Evolutionary conservation across 495 filamentous ascomycete species (phyloP).

Genomic region (Penicillium samsonianum): DNA sequence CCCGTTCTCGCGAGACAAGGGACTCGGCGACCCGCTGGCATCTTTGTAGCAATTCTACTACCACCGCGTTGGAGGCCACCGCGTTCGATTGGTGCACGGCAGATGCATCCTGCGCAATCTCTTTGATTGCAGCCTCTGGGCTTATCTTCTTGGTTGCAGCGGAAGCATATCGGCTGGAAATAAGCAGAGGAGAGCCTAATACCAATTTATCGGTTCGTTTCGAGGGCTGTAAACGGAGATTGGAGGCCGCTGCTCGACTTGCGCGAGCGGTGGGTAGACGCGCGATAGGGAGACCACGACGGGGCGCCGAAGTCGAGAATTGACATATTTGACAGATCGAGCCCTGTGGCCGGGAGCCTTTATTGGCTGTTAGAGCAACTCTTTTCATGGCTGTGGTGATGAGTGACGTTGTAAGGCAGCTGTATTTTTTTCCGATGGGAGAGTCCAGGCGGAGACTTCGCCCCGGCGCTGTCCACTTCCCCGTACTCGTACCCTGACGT

Average conservation of each 20-base stretch:
- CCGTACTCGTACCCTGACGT: conserved; percentile 32
- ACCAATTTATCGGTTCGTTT: conserved; percentile 11
- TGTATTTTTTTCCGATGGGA: conserved; percentile 27
- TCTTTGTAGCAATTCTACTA: conserved; percentile 44
- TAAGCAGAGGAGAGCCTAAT: not conserved
- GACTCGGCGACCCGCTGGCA: conserved; percentile 46
- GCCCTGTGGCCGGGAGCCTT: conserved; percentile 24
- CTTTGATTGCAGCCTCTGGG: conserved; percentile 24
- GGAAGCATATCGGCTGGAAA: conserved; percentile 17
- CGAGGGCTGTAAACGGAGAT: conserved; percentile 22
- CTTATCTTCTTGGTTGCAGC: conserved; percentile 13
- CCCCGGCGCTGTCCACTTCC: conserved; percentile 28
- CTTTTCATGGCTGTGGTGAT: conserved; percentile 35
- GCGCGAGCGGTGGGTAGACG: conserved; percentile 17
- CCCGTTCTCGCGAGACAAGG: conserved; percentile 35
- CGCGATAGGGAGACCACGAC: conserved; percentile 24
- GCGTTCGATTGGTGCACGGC: conserved; percentile 34
- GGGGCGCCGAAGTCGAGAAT: conserved; percentile 26
- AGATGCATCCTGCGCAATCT: conserved; percentile 31
- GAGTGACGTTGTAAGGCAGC: conserved; percentile 15
- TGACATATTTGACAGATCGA: conserved; percentile 45
- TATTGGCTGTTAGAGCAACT: conserved; percentile 33
- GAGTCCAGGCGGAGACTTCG: conserved; percentile 33
- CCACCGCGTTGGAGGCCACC: conserved; percentile 41
- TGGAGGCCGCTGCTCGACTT: conserved; percentile 10